Conservation (phyloP, 2,329 filamentous ascomycete species). For the Cordyceps cicadae region DNA sequence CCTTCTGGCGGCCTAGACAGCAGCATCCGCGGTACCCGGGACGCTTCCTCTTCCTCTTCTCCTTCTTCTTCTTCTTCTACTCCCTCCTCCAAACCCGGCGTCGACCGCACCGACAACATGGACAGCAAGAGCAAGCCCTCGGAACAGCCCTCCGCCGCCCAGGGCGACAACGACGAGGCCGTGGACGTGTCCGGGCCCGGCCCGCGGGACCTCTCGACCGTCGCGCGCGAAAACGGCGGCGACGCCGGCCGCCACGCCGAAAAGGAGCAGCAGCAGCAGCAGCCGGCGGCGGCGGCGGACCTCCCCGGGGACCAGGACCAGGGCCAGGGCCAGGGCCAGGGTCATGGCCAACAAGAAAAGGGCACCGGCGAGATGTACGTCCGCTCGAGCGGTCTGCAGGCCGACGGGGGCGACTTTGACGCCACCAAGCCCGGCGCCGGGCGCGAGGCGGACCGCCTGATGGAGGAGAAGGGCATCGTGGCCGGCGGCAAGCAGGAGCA, state of each 20-base stretch:
- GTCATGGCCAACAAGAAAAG: too few species aligned
- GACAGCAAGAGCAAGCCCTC: slow-evolving; percentile 3
- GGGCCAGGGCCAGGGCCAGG: too few species aligned
- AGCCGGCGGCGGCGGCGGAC: slow-evolving; percentile 16
- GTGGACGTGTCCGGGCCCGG: slow-evolving; percentile 33
- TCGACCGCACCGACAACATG: neutral
- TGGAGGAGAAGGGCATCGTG: slow-evolving; percentile 25
- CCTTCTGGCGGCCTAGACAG: neutral
- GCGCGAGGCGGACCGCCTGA: slow-evolving; percentile 52
- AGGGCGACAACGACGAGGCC: slow-evolving; percentile 18
- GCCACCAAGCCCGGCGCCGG: slow-evolving; percentile 56
- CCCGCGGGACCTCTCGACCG: slow-evolving; percentile 32
- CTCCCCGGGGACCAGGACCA: slow-evolving; percentile 18
- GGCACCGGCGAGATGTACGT: slow-evolving; percentile 50
- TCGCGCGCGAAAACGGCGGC: slow-evolving; percentile 27
- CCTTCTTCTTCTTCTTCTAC: too few species aligned
- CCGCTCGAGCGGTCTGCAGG: slow-evolving; percentile 48
- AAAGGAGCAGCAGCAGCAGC: slow-evolving; percentile 13
- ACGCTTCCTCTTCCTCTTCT: neutral
- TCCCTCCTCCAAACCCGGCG: neutral
- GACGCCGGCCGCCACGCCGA: slow-evolving; percentile 20
- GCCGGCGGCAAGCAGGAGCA: neutral
- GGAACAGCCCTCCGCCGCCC: slow-evolving; percentile 19
- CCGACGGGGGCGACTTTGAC: slow-evolving; percentile 62
- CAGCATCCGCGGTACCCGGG: neutral